Conservation (phyloP, 345 rosid genomes). For the Acer negundo region DNA sequence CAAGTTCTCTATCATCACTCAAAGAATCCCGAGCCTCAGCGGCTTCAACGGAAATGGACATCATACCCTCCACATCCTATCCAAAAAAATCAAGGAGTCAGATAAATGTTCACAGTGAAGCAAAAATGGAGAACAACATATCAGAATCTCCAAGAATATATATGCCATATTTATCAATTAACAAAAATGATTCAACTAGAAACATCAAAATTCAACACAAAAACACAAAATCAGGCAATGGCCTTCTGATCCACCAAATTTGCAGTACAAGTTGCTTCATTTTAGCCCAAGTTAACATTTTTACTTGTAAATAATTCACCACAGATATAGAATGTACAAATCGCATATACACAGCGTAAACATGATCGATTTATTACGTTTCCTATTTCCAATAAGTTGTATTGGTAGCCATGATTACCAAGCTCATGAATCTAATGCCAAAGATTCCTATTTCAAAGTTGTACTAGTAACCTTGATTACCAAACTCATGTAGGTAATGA, state of each 20-base stretch:
- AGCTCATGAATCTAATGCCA: no score
- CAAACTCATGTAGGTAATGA: slow-evolving; percentile 6
- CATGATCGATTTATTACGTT: not conserved
- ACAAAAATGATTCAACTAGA: slow-evolving; percentile 4
- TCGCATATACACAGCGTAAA: not conserved
- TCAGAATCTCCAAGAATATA: slow-evolving; percentile 22
- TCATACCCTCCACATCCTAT: slow-evolving; percentile 99
- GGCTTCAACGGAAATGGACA: slow-evolving; percentile 99
- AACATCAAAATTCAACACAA: not conserved
- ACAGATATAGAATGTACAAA: not conserved
- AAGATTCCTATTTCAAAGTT: not conserved
- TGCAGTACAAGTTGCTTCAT: no score
- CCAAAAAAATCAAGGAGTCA: slow-evolving; percentile 19
- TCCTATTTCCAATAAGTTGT: not conserved
- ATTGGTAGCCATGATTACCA: not conserved
- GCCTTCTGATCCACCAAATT: not conserved
- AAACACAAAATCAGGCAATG: not conserved
- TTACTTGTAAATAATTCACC: not conserved
- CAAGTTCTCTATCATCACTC: slow-evolving; percentile 94
- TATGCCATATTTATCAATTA: not conserved
- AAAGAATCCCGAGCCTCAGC: slow-evolving; percentile 88
- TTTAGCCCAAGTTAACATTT: not conserved
- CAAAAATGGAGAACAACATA: slow-evolving; percentile 10
- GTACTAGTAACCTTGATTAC: slow-evolving; percentile 1
- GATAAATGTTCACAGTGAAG: not conserved